A percentile compares a stretch with the other conserved stretches of the same genome.
Evolutionary conservation across 176 grass and related monocot genomes (phyloP).

Genomic region (Aegilops longissima): DNA sequence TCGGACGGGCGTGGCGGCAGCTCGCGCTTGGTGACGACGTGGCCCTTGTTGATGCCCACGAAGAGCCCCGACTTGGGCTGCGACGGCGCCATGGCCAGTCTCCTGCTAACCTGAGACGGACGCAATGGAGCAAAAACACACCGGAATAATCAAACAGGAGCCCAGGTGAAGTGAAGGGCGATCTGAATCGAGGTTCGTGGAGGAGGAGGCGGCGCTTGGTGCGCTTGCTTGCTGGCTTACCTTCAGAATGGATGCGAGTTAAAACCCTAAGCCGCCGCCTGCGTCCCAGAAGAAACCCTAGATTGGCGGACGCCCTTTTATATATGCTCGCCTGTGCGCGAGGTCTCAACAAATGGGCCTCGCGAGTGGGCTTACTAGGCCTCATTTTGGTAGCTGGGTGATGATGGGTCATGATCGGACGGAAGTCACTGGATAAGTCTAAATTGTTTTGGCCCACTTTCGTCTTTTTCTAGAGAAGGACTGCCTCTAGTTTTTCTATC

Average conservation of each 20-base stretch:
- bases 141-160: neutral
- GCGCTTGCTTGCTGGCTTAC: neutral
- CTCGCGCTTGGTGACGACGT: conserved; percentile 66
- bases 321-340: neutral
- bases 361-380: neutral
- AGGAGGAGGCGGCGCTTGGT: neutral
- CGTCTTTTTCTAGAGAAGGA: no score
- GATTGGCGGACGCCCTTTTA: neutral
- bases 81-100: conserved; percentile 46
- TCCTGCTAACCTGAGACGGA: neutral
- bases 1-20: conserved; percentile 50
- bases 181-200: neutral
- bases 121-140: neutral
- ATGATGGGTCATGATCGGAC: no score
- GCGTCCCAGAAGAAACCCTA: conserved; percentile 14
- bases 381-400: no score
- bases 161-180: neutral
- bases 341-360: neutral
- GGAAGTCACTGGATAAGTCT: no score
- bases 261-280: conserved; percentile 33
- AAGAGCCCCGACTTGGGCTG: conserved; percentile 64
- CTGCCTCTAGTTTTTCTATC: no score
- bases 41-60: conserved; percentile 67
- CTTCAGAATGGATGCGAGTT: neutral
- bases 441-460: no score